These are phyloP conservation scores for Orbilia quercus DNA, from an alignment of 2,329 filamentous ascomycete genomes.

Conservation along the genomic window DNA sequence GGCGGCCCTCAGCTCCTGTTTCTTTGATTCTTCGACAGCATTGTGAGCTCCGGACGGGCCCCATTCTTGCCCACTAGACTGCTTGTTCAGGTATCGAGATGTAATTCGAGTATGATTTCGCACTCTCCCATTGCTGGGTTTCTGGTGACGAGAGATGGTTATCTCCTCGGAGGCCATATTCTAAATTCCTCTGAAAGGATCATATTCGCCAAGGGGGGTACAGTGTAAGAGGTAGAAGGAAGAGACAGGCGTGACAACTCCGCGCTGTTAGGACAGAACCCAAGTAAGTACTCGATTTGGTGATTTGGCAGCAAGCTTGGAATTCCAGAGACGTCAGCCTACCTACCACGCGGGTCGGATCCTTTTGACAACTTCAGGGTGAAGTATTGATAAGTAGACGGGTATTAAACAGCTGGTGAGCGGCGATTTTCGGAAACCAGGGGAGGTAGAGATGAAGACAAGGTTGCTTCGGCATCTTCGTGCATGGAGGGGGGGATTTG, in stretches of 20 bases:
- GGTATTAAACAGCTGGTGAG: no score
- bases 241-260: not conserved
- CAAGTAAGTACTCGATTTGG: not conserved
- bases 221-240: not conserved
- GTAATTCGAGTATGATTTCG: slow-evolving; percentile 18
- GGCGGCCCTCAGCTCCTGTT: slow-evolving; percentile 74
- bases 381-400: no score
- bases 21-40: slow-evolving; percentile 70
- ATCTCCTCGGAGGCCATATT: slow-evolving; percentile 53
- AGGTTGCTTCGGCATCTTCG: not conserved
- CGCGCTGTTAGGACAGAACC: not conserved
- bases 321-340: no score
- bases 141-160: slow-evolving; percentile 37
- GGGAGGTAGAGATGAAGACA: not conserved
- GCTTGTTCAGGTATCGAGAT: slow-evolving; percentile 46
- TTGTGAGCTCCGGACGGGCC: slow-evolving; percentile 64
- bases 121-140: slow-evolving; percentile 16
- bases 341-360: no score
- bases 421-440: no score
- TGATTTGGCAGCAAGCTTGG: no score
- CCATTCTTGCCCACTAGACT: slow-evolving; percentile 61
- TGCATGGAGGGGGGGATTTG: not conserved
- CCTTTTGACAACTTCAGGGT: no score
- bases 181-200: slow-evolving; percentile 28
- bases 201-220: slow-evolving; percentile 44